Percentiles rank a stretch among this genome's conserved stretches.
Evolutionary conservation across 768 basidiomycete genomes (phyloP).

Genomic region (Phylloporus rhodoxanthus): DNA sequence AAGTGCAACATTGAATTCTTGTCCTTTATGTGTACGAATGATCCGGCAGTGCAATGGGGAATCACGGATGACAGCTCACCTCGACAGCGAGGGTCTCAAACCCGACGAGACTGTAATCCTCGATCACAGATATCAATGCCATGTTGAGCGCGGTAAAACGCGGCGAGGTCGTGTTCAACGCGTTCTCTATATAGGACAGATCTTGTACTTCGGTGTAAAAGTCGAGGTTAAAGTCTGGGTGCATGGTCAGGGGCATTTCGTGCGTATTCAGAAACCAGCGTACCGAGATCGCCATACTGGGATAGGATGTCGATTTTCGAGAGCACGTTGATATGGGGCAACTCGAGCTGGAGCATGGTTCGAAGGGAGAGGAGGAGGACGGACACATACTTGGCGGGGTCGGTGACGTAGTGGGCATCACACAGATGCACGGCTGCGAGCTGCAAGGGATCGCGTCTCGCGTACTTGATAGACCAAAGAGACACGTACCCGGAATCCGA

Average conservation of each 20-base stretch:
- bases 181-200: constrained; percentile 77
- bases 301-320: constrained; percentile 92
- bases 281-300: constrained; percentile 89
- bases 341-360: constrained; percentile 96
- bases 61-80: constrained; percentile 36
- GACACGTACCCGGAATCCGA: constrained; percentile 75
- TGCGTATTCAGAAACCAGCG: constrained; percentile 15
- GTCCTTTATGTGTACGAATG: constrained; percentile 47
- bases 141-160: constrained; percentile 78
- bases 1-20: constrained; percentile 93
- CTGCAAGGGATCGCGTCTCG: constrained; percentile 35
- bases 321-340: constrained; percentile 97
- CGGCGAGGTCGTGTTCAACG: constrained; percentile 58
- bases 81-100: constrained; percentile 98
- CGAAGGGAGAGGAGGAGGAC: constrained; percentile 86
- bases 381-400: constrained; percentile 91
- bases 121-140: constrained; percentile 87
- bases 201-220: constrained; percentile 99
- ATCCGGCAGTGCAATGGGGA: neutral
- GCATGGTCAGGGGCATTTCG: neutral
- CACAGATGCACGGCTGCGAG: constrained; percentile 92
- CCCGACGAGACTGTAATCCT: constrained; percentile 87
- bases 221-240: constrained; percentile 88
- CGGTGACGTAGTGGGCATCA: constrained; percentile 96
- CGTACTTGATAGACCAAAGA: neutral